Evolutionary conservation across 805 yeast species (phyloP), one percentile per base, ranked within the genome.

Genomic region (Yamadazyma phyllophila): DNA sequence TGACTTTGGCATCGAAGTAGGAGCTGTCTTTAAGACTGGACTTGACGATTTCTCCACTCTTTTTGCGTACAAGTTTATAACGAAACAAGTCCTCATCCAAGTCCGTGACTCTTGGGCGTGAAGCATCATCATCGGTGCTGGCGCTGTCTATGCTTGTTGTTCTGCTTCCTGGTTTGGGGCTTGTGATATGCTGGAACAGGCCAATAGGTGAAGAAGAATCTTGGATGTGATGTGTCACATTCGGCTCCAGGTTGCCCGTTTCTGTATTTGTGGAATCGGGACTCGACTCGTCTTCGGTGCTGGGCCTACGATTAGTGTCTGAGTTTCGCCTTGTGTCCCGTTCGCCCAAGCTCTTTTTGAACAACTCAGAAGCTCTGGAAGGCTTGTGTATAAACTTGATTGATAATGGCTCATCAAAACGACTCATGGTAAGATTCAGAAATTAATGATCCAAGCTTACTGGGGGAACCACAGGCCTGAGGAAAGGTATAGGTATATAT

Each of bases 11-110:
- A 40, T 51, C 50, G 36, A 68, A 60, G 51, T 66, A 60, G 9
- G 76, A 56, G 69, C 61, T 36, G 20, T 76, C 70, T 57, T 83
- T 85, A 45, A 88, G 70, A 11, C 88, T 83, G 2, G 91, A 80
- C 59, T 87, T 87, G 37, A 88, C 85, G 36, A 86, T 68, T 59
- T 89, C 96, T n/a, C 96, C 97, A 0, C 89, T 80, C 62, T 90
- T 90, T 62, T 90, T 91, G 40, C 95, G 81, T 3, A 88, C 78
- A 44, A 87, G 65, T 42, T 54, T 58, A 46, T 62, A 42, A 11
- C 34, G 30, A 9, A 29, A 35, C 2, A 34, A 26, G 17, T 34
- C 45, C n/a, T 42, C 45, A 12, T 17, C 29, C 11, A n/a, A 20
- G 14, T 37, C 40, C 6, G 15, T 26, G 14, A 36, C 39, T 7